Conservation (phyloP, 2,329 filamentous ascomycete genomes). For the Fusarium tupiense region DNA sequence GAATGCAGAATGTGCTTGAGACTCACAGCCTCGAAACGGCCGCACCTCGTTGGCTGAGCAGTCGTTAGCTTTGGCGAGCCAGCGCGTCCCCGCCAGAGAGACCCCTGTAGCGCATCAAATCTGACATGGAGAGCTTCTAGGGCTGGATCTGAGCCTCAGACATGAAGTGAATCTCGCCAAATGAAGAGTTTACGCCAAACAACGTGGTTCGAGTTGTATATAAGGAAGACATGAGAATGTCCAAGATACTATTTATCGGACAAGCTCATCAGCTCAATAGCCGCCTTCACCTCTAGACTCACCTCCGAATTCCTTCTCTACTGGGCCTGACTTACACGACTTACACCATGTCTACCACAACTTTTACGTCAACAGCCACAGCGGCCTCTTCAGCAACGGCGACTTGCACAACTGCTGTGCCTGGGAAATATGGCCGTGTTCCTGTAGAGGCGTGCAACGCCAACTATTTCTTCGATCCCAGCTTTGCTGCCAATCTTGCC, state of each 20-base stretch:
- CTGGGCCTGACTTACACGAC: conserved; percentile 5
- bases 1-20: background rate
- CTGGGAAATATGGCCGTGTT: conserved; percentile 46
- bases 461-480: conserved; percentile 47
- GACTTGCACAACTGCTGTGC: conserved; percentile 48
- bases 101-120: background rate
- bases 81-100: conserved; percentile 1
- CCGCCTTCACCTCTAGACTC: background rate
- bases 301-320: background rate
- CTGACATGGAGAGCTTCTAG: background rate
- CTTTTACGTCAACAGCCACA: conserved; percentile 40
- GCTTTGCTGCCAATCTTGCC: conserved; percentile 47
- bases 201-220: background rate
- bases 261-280: background rate
- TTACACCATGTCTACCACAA: conserved; percentile 37
- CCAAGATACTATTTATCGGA: background rate
- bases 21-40: conserved; percentile 10
- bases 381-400: conserved; percentile 45
- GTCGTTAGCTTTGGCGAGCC: conserved; percentile 35
- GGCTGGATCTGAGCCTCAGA: conserved; percentile 18
- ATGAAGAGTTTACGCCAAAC: background rate
- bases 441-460: conserved; percentile 47
- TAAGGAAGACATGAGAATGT: background rate
- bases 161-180: background rate
- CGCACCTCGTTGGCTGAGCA: conserved; percentile 13